Base-by-base conservation (phyloP, 2,329 filamentous ascomycete genomes). In the Fulvia fulva region DNA sequence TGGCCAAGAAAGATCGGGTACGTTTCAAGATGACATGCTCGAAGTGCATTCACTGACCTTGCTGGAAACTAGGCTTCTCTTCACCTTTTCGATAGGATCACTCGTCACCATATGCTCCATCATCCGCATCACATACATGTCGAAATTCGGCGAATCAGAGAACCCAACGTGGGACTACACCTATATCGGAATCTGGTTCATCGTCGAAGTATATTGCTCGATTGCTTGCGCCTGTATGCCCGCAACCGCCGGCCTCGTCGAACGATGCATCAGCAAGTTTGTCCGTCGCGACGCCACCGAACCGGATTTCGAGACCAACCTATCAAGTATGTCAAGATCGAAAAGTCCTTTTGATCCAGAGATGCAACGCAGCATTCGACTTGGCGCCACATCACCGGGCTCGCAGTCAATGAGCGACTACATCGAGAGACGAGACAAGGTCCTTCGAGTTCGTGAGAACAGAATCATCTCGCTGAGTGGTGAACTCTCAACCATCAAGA, bases 201-300 rank as follows among this genome's bases (percentile, higher is more conserved):
- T 58, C 26, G 56, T 67, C 26, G 64, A 67, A 47, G 56, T 55
- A 46, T 61, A 65, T 30, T 51, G 63, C 11, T 63, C 58, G 6
- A 25, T 65, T 25, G 55, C 64, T 34, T 67, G 64, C 57, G 58
- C 61, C n/a, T 67, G 64, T 45, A 61, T 63, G 41, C 64, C 65
- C 5, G 57, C 55, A 8, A 56, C 58, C 9, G 54, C 58, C 8
- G 63, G 63, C 16, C 53, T 65, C 12, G 47, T 59, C 9, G 51
- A 60, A 28, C 51, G 58, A n/a, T 46, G 44, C 44, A 46, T 46
- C 44, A 23, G 23, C 44, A 21, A 22, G 16, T 23, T 21, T 5
- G 23, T n/a, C 16, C 23, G 9, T 9, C 2, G 5, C 19, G 44
- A 46, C 44, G 23, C 23, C 3, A 46, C 44, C n/a, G 44, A 46